Evolutionary conservation across 2,329 filamentous ascomycete species (phyloP).

Genomic region (Cladorrhinum sp.): DNA sequence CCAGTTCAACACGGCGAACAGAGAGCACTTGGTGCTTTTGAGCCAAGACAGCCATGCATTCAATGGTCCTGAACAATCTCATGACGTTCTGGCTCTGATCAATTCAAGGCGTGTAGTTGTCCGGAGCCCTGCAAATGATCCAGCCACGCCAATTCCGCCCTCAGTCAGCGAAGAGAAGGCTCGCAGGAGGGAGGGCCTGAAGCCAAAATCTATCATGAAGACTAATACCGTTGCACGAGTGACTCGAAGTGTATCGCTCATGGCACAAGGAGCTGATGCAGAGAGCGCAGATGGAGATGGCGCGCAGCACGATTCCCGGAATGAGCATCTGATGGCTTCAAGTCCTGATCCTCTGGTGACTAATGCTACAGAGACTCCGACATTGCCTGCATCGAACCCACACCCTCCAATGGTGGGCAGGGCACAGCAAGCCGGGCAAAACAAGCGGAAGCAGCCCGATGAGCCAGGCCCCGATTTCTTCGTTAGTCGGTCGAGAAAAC

Average conservation of each 20-base stretch:
- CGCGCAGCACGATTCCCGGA: neutral
- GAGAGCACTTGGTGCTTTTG: neutral
- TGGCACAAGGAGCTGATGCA: neutral
- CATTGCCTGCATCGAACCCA: neutral
- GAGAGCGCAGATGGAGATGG: neutral
- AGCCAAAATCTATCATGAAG: conserved; percentile 28
- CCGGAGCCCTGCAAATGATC: conserved; percentile 23
- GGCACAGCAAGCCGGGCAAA: neutral
- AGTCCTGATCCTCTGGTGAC: neutral
- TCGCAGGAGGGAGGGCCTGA: conserved; percentile 20
- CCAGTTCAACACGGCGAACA: neutral
- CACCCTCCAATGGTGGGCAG: neutral
- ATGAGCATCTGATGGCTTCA: neutral
- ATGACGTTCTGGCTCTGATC: neutral
- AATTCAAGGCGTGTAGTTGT: conserved; percentile 23
- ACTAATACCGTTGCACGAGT: conserved; percentile 6
- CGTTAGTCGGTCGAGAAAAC: neutral
- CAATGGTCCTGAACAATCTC: neutral
- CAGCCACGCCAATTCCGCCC: conserved; percentile 17
- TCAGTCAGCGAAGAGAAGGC: conserved; percentile 27
- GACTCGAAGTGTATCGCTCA: conserved; percentile 14
- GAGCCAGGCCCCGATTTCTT: neutral
- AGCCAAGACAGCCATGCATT: neutral
- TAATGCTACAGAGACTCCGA: neutral
- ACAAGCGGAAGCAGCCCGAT: neutral